Evolutionary conservation across 2,329 filamentous ascomycete genomes (phyloP).

Genomic region (Fusarium citri): DNA sequence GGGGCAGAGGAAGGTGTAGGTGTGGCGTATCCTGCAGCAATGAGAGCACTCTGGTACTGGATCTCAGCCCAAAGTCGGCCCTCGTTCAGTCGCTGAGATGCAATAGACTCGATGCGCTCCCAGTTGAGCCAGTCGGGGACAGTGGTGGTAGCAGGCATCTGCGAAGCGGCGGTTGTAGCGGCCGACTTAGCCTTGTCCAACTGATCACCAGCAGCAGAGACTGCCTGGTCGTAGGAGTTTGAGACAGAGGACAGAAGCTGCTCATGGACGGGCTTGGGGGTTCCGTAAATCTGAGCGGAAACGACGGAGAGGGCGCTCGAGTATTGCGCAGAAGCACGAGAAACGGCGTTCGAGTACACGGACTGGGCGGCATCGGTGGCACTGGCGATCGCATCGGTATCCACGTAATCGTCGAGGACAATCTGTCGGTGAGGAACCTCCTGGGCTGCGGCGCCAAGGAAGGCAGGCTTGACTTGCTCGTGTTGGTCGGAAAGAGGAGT

Average conservation of each 20-base stretch:
- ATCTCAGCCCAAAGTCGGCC: constrained; percentile 77
- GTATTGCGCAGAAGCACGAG: constrained; percentile 75
- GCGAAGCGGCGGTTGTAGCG: constrained; percentile 63
- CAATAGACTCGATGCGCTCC: constrained; percentile 70
- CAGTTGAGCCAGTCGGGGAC: constrained; percentile 59
- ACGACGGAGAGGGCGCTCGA: constrained; percentile 74
- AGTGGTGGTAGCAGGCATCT: constrained; percentile 58
- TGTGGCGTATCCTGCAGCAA: constrained; percentile 71
- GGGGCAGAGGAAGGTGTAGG: constrained; percentile 59
- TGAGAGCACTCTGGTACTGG: constrained; percentile 76
- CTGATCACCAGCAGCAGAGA: constrained; percentile 70
- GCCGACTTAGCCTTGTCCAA: constrained; percentile 67
- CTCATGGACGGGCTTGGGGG: constrained; percentile 75
- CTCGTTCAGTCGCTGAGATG: constrained; percentile 75
- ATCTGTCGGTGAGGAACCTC: constrained; percentile 60
- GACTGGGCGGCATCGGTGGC: constrained; percentile 61
- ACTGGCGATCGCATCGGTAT: constrained; percentile 51
- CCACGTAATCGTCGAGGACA: constrained; percentile 62
- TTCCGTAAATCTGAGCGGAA: constrained; percentile 75
- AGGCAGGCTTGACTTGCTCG: constrained; percentile 57
- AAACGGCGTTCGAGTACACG: constrained; percentile 73
- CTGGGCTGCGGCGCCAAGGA: constrained; percentile 65
- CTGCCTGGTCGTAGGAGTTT: constrained; percentile 73
- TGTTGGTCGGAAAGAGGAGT: constrained; percentile 44
- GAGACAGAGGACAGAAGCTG: constrained; percentile 77